A percentile compares a stretch with the other conserved stretches of the same genome.
Evolutionary conservation across 345 rosid genomes (phyloP).

Genomic region (Pistacia vera): DNA sequence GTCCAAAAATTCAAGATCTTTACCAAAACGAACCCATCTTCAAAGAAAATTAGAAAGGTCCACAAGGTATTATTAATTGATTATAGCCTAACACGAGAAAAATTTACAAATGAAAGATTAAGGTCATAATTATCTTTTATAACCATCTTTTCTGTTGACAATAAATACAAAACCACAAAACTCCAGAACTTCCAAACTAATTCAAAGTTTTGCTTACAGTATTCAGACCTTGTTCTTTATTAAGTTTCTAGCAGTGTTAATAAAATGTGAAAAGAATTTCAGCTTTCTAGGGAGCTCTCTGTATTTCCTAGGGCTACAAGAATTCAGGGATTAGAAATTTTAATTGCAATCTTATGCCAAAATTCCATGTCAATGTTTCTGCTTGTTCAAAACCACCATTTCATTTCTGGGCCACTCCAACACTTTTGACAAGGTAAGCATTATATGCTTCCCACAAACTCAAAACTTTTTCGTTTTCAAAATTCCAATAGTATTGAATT

Average conservation of each 20-base stretch:
- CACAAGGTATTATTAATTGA: not conserved
- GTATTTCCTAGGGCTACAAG: not conserved
- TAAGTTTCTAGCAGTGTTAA: not conserved
- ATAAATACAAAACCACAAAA: not conserved
- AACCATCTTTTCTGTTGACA: slow-evolving; percentile 7
- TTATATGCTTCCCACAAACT: not conserved
- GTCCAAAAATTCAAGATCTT: slow-evolving; percentile 85
- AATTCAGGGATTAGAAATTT: not conserved
- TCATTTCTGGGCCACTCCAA: slow-evolving; percentile 4
- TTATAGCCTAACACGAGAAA: not conserved
- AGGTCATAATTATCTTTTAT: not conserved
- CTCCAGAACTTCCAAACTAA: not conserved
- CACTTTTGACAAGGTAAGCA: not conserved
- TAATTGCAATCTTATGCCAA: not conserved
- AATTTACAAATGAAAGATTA: not conserved
- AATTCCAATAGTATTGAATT: not conserved
- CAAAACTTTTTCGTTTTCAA: not conserved
- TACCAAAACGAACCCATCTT: slow-evolving; percentile 89
- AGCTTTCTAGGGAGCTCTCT: not conserved
- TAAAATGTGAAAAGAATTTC: not conserved
- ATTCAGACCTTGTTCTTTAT: not conserved
- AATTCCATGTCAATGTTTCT: not conserved
- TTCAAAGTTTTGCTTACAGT: not conserved
- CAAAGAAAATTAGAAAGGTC: slow-evolving; percentile 3
- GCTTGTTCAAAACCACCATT: slow-evolving; percentile 1